Evolutionary conservation across 768 basidiomycete genomes (phyloP), one percentile per base, ranked within the genome.

Genomic region (Agaricus sinodeliciosus): DNA sequence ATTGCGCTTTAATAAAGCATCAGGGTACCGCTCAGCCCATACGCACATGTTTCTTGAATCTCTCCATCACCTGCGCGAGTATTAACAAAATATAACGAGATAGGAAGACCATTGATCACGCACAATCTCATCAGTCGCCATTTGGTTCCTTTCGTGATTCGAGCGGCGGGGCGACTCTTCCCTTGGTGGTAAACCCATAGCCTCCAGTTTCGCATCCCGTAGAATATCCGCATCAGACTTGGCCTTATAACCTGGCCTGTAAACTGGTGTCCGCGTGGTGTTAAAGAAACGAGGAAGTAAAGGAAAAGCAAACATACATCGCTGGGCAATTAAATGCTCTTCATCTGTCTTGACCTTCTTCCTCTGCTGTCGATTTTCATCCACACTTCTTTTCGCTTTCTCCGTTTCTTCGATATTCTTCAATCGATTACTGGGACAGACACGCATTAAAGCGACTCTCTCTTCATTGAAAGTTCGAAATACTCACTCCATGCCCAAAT

Each of bases 331-430:
- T 37, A 94, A 81, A 63, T 93, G 90, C 48, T 84, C 88, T 61
- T 93, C 90, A 49, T 92, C 90, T 13, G 72, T 73, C 22, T 71
- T 75, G 16, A 62, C 57, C 54, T 72, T 75, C 62, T 79, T 81
- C 19, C 75, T 71, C 11, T 84, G 81, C 45, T 83, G 77, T 19
- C 81, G 78, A 54, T 81, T 83, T 58, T 92, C 90, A 1, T 82
- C 84, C 19, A 94, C 88, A 9, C 80, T 74, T 0, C 93, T 79
- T 67, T 97, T 98, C 0, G 95, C 95, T 59, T 91, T 95, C 65
- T 98, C 96, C 0, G 95, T 99, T 47, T 94, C 92, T 64, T 96
- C 94, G 50, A 99, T 99, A 63, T 97, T 99, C 70, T 87, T 85
- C 51, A 99, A 72, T 15, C 94, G 85, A 15, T 85, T 76, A 58